Evolutionary conservation across 2,329 filamentous ascomycete genomes (phyloP), one percentile per base, ranked within the genome.

Genomic region (Penicillium sp.): DNA sequence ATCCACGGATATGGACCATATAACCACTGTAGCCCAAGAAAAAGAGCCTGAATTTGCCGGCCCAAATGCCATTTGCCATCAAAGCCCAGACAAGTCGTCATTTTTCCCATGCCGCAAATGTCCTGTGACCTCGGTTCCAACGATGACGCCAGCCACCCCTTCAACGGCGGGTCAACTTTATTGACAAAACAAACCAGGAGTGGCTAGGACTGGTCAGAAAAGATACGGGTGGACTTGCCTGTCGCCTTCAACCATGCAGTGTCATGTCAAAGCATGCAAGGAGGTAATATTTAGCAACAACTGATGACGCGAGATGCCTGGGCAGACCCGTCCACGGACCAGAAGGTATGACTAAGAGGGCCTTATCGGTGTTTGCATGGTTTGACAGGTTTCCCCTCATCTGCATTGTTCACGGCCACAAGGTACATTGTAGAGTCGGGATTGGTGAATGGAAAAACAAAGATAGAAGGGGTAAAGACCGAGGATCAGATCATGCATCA

Each of bases 381-480:
- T 54, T 54, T 54, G 51, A 35, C 21, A n/a, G 3, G 12, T 37
- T 52, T 54, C 51, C 51, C 51, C 51, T 54, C 51, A 54, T 40
- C 13, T 29, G 47, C 34, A n/a, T 49, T 31, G 35, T n/a, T 31
- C 35, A 18, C 15, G 32, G 10, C n/a, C 52, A 54, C 52, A 54
- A 54, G 52, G 52, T 50, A 37, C 18, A 45, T 35, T 51, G 52
- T 54, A 39, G 31, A 25, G 35, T 45, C 16, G 21, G 40, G 47
- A 51, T 55, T 55, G 52, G 52, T 51, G 52, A 35, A 50, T 7
- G 13, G 25, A 39, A 18, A 18, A 18, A n/a, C 7, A 44, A 12
- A 40, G 39, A 38, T 32, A 46, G 48, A 23, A 25, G 31, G 21
- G 29, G 35, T 42, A 39, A 44, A 38, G 34, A 23, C 27, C 29